Conservation (phyloP, 1,284 basidiomycete species). For the Boletus albobrunnescens region DNA sequence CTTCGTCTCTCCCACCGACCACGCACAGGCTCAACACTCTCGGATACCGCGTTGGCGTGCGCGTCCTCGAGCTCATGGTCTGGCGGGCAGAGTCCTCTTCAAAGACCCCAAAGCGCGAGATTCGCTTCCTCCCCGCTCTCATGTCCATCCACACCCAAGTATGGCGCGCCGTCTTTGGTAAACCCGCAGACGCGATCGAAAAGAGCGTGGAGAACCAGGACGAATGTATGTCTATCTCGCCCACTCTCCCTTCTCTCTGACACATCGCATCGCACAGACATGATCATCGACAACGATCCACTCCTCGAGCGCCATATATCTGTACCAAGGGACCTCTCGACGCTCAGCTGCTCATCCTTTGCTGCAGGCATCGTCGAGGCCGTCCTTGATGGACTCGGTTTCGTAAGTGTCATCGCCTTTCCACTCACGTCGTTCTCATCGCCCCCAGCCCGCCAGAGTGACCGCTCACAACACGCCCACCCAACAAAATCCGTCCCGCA, state of each 20-base stretch:
- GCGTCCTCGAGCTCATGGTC: conserved; percentile 76
- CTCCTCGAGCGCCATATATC: conserved; percentile 88
- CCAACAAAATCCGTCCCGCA: conserved; percentile 75
- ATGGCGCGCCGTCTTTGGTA: conserved; percentile 92
- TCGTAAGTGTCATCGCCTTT: conserved; percentile 58
- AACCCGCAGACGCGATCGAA: conserved; percentile 91
- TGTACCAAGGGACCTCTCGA: conserved; percentile 90
- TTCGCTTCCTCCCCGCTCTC: conserved; percentile 81
- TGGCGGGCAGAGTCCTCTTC: conserved; percentile 68
- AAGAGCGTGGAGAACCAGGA: conserved; percentile 94
- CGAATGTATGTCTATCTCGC: conserved; percentile 69
- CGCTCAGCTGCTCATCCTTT: conserved; percentile 93
- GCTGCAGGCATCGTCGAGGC: conserved; percentile 98
- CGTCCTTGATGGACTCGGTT: conserved; percentile 90
- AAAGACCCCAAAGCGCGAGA: conserved; percentile 84
- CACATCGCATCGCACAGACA: conserved; percentile 54
- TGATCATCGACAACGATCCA: conserved; percentile 98
- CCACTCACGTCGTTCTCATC: conserved; percentile 8
- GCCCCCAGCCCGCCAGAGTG: conserved; percentile 83
- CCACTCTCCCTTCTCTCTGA: conserved; percentile 1
- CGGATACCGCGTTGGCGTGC: conserved; percentile 83
- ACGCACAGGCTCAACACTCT: conserved; percentile 75
- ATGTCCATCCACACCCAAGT: conserved; percentile 92
- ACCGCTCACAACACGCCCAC: conserved; percentile 94
- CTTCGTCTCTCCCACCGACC: background rate